phyloP scores from a whole-genome alignment of 257 asterid species.

The Hygrophila difformis region DNA sequence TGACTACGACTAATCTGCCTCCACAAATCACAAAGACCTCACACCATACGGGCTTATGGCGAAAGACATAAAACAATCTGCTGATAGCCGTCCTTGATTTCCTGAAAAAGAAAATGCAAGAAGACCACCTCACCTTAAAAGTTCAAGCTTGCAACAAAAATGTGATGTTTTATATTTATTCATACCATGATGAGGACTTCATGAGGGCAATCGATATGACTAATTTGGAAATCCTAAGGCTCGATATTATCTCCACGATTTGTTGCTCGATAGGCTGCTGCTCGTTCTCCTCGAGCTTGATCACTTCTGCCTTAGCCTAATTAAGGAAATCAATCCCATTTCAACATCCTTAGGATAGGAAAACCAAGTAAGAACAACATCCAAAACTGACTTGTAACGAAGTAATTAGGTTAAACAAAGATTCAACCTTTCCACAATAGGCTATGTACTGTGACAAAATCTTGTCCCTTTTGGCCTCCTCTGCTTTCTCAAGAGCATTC shows the following conservation, averaged over 20 bases:
- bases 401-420: too few relatives aligned
- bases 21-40: slow-evolving; percentile 39
- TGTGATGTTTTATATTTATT: background rate
- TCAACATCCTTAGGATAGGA: background rate
- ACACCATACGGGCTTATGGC: slow-evolving; percentile 51
- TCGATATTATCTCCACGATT: slow-evolving; percentile 35
- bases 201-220: slow-evolving; percentile 50
- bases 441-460: slow-evolving; percentile 29
- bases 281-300: slow-evolving; percentile 35
- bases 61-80: slow-evolving; percentile 38
- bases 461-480: slow-evolving; percentile 24
- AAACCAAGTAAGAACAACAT: too few relatives aligned
- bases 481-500: slow-evolving; percentile 29
- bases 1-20: slow-evolving; percentile 40
- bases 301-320: slow-evolving; percentile 46
- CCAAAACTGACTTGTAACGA: too few relatives aligned
- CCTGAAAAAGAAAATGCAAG: slow-evolving; percentile 22
- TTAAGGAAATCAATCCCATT: background rate
- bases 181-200: slow-evolving; percentile 41
- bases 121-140: background rate
- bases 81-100: slow-evolving; percentile 48
- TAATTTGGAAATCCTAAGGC: slow-evolving; percentile 35
- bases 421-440: slow-evolving; percentile 28
- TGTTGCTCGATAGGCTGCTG: slow-evolving; percentile 35
- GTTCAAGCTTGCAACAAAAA: background rate